Percentiles rank a stretch among this genome's conserved stretches.
Evolutionary conservation across 2,329 filamentous ascomycete genomes (phyloP).

Genomic region (Elsinoe australis): DNA sequence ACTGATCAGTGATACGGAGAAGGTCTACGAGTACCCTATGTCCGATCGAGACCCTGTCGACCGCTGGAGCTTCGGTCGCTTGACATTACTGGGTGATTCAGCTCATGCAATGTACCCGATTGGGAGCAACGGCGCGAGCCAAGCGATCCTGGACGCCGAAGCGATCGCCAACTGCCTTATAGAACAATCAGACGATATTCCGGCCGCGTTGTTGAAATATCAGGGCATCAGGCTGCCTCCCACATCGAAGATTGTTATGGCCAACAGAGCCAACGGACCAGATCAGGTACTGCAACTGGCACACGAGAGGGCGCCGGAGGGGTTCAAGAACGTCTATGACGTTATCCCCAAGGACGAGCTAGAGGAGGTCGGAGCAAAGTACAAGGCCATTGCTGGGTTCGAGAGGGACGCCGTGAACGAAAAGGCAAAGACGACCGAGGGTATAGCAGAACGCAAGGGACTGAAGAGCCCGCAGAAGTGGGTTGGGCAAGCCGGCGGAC

Average conservation of each 20-base stretch:
- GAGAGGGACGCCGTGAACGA: constrained; percentile 40
- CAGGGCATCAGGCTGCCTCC: constrained; percentile 36
- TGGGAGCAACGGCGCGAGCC: constrained; percentile 38
- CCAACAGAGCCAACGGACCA: constrained; percentile 41
- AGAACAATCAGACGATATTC: constrained; percentile 24
- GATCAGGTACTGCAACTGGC: constrained; percentile 42
- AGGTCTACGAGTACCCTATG: constrained; percentile 43
- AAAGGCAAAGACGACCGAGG: constrained; percentile 34
- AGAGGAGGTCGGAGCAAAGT: constrained; percentile 25
- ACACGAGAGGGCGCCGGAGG: constrained; percentile 38
- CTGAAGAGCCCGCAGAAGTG: constrained; percentile 23
- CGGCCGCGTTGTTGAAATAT: constrained; percentile 33
- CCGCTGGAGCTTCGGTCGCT: constrained; percentile 33
- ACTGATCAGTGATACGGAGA: constrained; percentile 37
- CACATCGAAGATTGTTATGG: constrained; percentile 41
- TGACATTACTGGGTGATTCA: constrained; percentile 38
- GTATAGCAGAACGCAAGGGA: constrained; percentile 22
- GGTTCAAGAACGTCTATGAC: constrained; percentile 35
- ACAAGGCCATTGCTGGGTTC: constrained; percentile 40
- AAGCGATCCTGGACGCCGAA: constrained; percentile 41
- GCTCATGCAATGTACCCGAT: constrained; percentile 40
- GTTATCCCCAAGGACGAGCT: constrained; percentile 23
- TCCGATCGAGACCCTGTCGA: constrained; percentile 38
- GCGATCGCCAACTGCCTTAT: constrained; percentile 32
- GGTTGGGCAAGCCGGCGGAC: too few relatives aligned